These are phyloP conservation scores for Podaxis pistillaris DNA, from an alignment of 768 basidiomycete species.

Conservation along the genomic window DNA sequence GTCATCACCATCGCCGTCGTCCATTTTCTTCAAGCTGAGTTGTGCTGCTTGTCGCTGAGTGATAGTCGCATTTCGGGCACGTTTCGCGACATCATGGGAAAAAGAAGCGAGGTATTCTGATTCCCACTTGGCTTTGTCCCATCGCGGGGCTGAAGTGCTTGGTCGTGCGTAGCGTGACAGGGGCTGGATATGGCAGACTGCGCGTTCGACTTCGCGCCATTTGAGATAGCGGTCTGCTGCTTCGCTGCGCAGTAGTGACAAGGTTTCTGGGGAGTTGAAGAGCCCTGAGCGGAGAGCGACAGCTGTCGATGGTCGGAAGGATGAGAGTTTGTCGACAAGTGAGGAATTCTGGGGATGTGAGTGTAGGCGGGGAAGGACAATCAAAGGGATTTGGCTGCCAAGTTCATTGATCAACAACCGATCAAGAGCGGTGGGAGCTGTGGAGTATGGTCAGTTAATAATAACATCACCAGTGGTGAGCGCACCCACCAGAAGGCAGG, in stretches of 20 bases:
- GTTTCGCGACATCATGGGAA: conserved; percentile 59
- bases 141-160: conserved; percentile 23
- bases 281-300: conserved; percentile 55
- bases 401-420: conserved; percentile 48
- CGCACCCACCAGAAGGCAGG: conserved; percentile 43
- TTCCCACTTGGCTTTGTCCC: conserved; percentile 69
- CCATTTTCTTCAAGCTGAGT: neutral
- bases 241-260: conserved; percentile 56
- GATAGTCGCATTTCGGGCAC: conserved; percentile 36
- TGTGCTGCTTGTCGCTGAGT: conserved; percentile 3
- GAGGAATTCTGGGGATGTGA: conserved; percentile 26
- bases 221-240: conserved; percentile 68
- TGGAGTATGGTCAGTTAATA: conserved; percentile 13
- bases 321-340: conserved; percentile 40
- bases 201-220: conserved; percentile 70
- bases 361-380: conserved; percentile 46
- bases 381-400: conserved; percentile 53
- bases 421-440: conserved; percentile 39
- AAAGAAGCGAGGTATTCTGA: conserved; percentile 59
- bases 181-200: conserved; percentile 29
- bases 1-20: neutral
- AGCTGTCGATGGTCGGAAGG: conserved; percentile 53
- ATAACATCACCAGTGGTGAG: neutral
- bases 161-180: conserved; percentile 13
- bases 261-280: conserved; percentile 63